Evolutionary conservation across 1,284 basidiomycete species (phyloP).

Genomic region (Stygiomarasmius scandens): DNA sequence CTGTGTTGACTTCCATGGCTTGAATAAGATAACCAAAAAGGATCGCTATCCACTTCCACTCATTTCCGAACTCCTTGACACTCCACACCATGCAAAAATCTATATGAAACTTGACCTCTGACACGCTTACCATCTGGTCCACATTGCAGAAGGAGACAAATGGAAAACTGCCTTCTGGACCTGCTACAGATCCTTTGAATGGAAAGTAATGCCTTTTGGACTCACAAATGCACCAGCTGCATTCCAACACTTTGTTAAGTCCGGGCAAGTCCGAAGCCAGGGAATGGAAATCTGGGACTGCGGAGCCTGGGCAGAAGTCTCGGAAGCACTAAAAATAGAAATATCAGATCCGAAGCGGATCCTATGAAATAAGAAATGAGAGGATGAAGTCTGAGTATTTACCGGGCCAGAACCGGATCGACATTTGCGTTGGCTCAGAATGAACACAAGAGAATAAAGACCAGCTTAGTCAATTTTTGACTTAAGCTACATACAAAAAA

Average conservation of each 20-base stretch:
- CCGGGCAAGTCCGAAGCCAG: too few relatives aligned
- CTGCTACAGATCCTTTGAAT: constrained; percentile 10
- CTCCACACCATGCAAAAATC: not conserved
- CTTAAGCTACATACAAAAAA: too few relatives aligned
- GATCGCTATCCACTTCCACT: constrained; percentile 2
- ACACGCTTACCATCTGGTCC: constrained; percentile 29
- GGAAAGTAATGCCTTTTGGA: constrained; percentile 16
- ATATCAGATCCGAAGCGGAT: too few relatives aligned
- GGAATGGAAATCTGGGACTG: too few relatives aligned
- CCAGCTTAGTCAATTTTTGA: too few relatives aligned
- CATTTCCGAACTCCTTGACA: constrained; percentile 3
- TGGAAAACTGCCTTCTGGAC: constrained; percentile 24
- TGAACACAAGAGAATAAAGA: too few relatives aligned
- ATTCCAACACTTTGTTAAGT: constrained; percentile 9
- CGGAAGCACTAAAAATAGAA: too few relatives aligned
- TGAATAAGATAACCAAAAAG: constrained; percentile 6
- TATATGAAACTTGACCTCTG: constrained; percentile 27
- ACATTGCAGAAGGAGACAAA: constrained; percentile 27
- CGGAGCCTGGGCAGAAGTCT: too few relatives aligned
- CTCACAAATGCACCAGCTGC: constrained; percentile 10
- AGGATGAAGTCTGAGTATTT: too few relatives aligned
- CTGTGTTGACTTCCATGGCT: constrained; percentile 7
- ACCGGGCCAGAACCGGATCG: too few relatives aligned
- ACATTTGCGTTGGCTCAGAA: too few relatives aligned
- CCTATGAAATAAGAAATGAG: too few relatives aligned